Percentiles rank a stretch among this genome's conserved stretches.
Evolutionary conservation across 2,329 filamentous ascomycete genomes (phyloP).

Genomic region (Penicillium sp.): DNA sequence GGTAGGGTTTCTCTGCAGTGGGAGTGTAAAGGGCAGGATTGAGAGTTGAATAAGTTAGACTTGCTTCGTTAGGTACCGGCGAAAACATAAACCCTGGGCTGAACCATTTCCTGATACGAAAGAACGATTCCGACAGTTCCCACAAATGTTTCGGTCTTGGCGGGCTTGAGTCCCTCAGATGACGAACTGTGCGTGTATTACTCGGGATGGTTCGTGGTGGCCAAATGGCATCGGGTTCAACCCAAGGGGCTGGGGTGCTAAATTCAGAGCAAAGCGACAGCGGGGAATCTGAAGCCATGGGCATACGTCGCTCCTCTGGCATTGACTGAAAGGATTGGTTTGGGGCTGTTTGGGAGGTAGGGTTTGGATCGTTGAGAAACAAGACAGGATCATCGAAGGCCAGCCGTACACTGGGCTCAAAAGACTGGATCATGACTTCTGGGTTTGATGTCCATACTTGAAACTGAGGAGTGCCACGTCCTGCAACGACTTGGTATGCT

Average conservation of each 20-base stretch:
- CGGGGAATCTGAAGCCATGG: slow-evolving; percentile 47
- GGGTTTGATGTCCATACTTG: slow-evolving; percentile 58
- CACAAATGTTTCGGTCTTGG: slow-evolving; percentile 41
- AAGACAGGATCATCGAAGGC: slow-evolving; percentile 67
- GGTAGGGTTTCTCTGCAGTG: slow-evolving; percentile 68
- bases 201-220: slow-evolving; percentile 65
- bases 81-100: slow-evolving; percentile 45
- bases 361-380: slow-evolving; percentile 40
- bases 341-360: slow-evolving; percentile 19
- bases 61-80: slow-evolving; percentile 36
- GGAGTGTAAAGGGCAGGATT: slow-evolving; percentile 69
- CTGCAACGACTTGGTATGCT: slow-evolving; percentile 65
- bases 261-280: slow-evolving; percentile 54
- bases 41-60: slow-evolving; percentile 62
- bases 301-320: slow-evolving; percentile 43
- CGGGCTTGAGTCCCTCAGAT: slow-evolving; percentile 38
- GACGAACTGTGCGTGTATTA: slow-evolving; percentile 47
- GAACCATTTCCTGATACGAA: slow-evolving; percentile 69
- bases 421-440: slow-evolving; percentile 61
- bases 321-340: slow-evolving; percentile 9
- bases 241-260: neutral
- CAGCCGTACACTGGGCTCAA: slow-evolving; percentile 60
- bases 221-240: slow-evolving; percentile 54
- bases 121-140: slow-evolving; percentile 59
- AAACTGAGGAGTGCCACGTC: slow-evolving; percentile 48